Evolutionary conservation across 306 rosid genomes (phyloP).

Genomic region (Biancaea sappan): DNA sequence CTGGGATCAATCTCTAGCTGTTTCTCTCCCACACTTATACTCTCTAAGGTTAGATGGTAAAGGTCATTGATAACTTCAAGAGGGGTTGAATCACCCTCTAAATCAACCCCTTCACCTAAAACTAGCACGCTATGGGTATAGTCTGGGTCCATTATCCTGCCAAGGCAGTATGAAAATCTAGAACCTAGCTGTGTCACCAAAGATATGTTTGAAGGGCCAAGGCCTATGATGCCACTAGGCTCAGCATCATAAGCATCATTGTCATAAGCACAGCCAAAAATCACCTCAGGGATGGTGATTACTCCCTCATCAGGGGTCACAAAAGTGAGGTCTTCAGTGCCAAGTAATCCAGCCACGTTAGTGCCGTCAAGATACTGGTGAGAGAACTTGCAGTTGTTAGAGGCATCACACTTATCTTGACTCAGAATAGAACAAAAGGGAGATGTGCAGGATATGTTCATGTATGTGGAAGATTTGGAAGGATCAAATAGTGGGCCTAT

Average conservation of each 20-base stretch:
- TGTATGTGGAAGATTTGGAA: conserved; percentile 22
- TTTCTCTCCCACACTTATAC: conserved; percentile 24
- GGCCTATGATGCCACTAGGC: conserved; percentile 30
- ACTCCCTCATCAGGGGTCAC: conserved; percentile 16
- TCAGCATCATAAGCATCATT: background rate
- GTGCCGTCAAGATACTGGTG: background rate
- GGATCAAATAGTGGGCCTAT: conserved; percentile 22
- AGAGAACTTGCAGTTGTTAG: conserved; percentile 4
- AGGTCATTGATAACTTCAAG: background rate
- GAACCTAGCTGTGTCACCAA: conserved; percentile 21
- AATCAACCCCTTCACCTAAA: conserved; percentile 23
- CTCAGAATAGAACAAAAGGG: background rate
- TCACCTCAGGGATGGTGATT: background rate
- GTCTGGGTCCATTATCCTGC: conserved; percentile 27
- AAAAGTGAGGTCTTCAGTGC: background rate
- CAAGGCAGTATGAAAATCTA: conserved; percentile 34
- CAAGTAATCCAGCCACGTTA: background rate
- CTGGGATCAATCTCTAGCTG: conserved; percentile 2
- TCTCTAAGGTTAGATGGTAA: conserved; percentile 23
- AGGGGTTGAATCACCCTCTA: conserved; percentile 25
- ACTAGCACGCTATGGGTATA: conserved; percentile 25
- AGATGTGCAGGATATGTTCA: background rate
- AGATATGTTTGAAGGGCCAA: conserved; percentile 27
- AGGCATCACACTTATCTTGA: background rate
- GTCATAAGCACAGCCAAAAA: conserved; percentile 16